Evolutionary conservation across 495 filamentous ascomycete species (phyloP).

Genomic region (Talaromyces proteolyticus): DNA sequence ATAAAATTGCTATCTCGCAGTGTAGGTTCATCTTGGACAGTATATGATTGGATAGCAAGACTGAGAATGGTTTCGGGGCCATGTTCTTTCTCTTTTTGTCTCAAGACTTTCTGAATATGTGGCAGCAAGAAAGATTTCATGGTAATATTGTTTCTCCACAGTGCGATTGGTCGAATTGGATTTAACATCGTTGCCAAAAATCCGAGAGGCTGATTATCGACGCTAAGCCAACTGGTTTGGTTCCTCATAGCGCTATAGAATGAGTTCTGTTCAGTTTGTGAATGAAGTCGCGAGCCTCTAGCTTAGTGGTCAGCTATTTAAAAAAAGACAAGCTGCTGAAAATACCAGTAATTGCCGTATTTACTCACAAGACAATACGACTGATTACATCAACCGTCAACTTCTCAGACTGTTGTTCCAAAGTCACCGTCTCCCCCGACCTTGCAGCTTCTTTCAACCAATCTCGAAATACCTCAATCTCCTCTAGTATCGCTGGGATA

Average conservation of each 20-base stretch:
- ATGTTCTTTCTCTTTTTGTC: background rate
- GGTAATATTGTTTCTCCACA: slow-evolving; percentile 4
- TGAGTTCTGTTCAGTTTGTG: background rate
- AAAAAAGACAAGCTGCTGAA: background rate
- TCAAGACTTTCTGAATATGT: slow-evolving; percentile 2
- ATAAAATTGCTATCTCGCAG: slow-evolving; percentile 9
- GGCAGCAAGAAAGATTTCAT: slow-evolving; percentile 11
- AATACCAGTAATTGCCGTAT: too few relatives aligned
- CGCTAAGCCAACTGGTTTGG: background rate
- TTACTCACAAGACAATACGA: background rate
- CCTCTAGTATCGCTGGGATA: background rate
- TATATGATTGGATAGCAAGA: background rate
- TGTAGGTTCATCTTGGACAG: background rate
- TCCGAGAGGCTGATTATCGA: background rate
- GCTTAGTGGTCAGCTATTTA: background rate
- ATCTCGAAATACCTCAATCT: background rate
- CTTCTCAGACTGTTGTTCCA: background rate
- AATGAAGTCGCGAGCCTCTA: background rate
- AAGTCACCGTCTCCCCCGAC: background rate
- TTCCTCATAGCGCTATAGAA: background rate
- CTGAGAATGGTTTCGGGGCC: too few relatives aligned
- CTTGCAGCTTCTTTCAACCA: background rate
- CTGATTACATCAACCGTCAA: background rate
- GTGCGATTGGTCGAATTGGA: slow-evolving; percentile 4
- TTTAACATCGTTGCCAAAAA: background rate